Evolutionary conservation across 306 rosid genomes (phyloP).

Genomic region (Abrus pulchellus): DNA sequence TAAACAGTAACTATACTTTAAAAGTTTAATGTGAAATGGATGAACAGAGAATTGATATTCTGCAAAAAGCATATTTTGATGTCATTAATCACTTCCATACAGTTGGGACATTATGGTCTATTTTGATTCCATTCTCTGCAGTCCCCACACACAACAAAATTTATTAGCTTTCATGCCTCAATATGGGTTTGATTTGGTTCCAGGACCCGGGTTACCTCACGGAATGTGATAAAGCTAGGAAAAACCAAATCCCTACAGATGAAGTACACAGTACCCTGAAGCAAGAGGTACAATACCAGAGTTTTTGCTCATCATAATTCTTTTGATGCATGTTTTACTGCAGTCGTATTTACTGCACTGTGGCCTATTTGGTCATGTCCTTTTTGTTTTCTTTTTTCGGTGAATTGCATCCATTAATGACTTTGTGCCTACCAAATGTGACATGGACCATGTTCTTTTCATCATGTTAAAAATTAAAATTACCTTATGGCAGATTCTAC

Average conservation of each 20-base stretch:
- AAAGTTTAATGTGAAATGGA: constrained; percentile 21
- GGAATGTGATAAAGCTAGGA: constrained; percentile 57
- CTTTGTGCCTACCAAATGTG: constrained; percentile 1
- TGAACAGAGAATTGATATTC: constrained; percentile 20
- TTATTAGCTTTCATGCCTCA: constrained; percentile 43
- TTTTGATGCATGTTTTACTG: constrained; percentile 26
- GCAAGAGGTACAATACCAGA: constrained; percentile 76
- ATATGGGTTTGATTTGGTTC: constrained; percentile 50
- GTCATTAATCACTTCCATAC: constrained; percentile 37
- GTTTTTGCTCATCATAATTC: constrained; percentile 20
- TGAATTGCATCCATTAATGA: constrained; percentile 22
- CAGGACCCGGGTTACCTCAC: constrained; percentile 73
- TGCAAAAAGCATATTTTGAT: constrained; percentile 2
- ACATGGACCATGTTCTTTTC: not conserved
- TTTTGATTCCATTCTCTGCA: constrained; percentile 38
- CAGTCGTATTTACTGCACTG: constrained; percentile 23
- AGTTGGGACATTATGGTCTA: constrained; percentile 43
- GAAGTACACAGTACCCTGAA: constrained; percentile 72
- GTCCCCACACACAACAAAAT: constrained; percentile 40
- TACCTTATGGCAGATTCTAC: constrained; percentile 71
- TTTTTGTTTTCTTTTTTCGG: not conserved
- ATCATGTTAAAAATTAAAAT: not conserved
- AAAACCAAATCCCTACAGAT: constrained; percentile 61
- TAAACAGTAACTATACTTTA: not conserved
- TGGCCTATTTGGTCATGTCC: constrained; percentile 22